These are phyloP conservation scores for Penicillium crustosum DNA, from an alignment of 2,329 filamentous ascomycete genomes.

Conservation along the genomic window DNA sequence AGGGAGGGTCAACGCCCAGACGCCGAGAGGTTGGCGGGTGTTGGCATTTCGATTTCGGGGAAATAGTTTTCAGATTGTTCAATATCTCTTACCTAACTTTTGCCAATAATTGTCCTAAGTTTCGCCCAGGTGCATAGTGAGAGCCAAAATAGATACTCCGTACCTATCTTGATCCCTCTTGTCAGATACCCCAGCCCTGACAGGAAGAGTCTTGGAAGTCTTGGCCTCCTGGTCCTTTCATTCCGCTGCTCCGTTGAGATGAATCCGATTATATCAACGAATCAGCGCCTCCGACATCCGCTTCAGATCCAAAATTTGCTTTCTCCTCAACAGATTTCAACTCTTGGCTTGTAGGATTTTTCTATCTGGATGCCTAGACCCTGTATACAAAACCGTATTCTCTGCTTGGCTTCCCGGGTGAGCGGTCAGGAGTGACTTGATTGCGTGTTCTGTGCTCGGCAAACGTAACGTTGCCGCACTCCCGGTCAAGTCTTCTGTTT, in stretches of 20 bases:
- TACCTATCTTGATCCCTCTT: neutral
- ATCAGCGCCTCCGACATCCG: neutral
- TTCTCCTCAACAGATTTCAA: neutral
- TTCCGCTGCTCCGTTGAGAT: conserved; percentile 10
- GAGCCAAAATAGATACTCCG: conserved; percentile 2
- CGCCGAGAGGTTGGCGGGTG: conserved; percentile 19
- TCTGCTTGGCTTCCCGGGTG: conserved; percentile 14
- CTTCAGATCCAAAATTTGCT: neutral
- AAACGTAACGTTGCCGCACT: neutral
- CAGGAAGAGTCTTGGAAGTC: conserved; percentile 5
- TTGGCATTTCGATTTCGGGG: conserved; percentile 12
- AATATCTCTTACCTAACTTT: conserved; percentile 21
- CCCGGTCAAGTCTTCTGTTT: neutral
- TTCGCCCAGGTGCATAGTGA: neutral
- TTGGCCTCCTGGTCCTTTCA: conserved; percentile 9
- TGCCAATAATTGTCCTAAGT: conserved; percentile 2
- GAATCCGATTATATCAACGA: conserved; percentile 2
- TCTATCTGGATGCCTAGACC: conserved; percentile 11
- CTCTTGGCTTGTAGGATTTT: conserved; percentile 6
- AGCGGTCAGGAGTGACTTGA: conserved; percentile 12
- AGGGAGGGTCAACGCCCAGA: neutral
- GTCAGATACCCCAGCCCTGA: neutral
- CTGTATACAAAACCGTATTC: conserved; percentile 8
- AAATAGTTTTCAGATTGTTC: conserved; percentile 2
- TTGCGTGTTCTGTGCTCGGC: conserved; percentile 17